Base-by-base conservation (phyloP, 345 rosid genomes). In the Gossypium australe region DNA sequence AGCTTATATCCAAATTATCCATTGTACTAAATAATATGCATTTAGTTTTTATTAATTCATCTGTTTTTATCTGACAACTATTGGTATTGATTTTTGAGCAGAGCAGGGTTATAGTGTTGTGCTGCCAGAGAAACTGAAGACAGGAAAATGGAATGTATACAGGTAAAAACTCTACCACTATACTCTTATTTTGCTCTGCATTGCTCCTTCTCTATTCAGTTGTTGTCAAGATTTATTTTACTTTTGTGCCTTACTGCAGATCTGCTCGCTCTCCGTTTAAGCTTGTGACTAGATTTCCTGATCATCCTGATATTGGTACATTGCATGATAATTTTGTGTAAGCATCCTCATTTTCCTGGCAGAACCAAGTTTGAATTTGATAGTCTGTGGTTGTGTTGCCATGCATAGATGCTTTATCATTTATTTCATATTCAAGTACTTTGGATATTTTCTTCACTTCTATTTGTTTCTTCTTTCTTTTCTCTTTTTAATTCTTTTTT, bases 101-200 rank as follows among this genome's bases (percentile, higher is more conserved):
- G 99, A 90, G 77, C 90, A 86, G 78, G 98, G 99, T 0, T 95
- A 84, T 52, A 93, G 99, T 80, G 94, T 89, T 76, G 96, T 87
- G 77, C 98, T 95, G 69, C 99, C 99, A 0, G 99, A 95, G 88
- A 93, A 89, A 82, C 77, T 95, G 87, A 88, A 86, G 49, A 85
- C 94, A 1, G 99, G 99, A 43, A 87, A 88, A 78, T 95, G 99
- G 99, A 91, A 91, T 68, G 99, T 95, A 6, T 91, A 89, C 85
- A 88, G 98, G 99, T 93, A 24, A 38, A 14, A 77, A 25, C 14
- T 18, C 52, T 18, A 20, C 65, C 52, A 45, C 2, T 56, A 17
- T 72, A 25, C 16, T 64, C 43, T 51, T 76, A 22, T 45, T 24
- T 67, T 74, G n/a, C 53, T 56, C 60, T 20, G 67, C 18, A 13